Percentiles rank a stretch among this genome's conserved stretches.
phyloP scores from a whole-genome alignment of 441 rosid species.

The Flueggea neowawraea region DNA sequence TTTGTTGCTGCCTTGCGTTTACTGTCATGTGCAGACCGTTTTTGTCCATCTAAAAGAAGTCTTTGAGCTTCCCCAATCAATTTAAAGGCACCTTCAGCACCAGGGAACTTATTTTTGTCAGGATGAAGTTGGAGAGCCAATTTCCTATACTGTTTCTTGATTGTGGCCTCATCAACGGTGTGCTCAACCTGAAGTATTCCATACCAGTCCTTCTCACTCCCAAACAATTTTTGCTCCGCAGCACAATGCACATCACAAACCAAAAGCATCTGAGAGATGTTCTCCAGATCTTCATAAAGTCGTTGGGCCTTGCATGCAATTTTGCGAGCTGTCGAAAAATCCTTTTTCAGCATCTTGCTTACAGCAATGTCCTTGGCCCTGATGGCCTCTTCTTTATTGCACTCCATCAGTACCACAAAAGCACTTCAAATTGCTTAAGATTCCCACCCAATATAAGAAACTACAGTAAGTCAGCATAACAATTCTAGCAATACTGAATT shows the following conservation, averaged over 20 bases:
- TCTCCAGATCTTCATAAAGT: conserved; percentile 58
- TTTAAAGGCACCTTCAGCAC: conserved; percentile 96
- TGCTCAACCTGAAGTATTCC: conserved; percentile 69
- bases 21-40: conserved; percentile 57
- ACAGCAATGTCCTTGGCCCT: conserved; percentile 72
- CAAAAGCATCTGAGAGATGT: conserved; percentile 59
- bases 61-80: conserved; percentile 82
- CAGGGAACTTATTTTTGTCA: conserved; percentile 88
- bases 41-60: conserved; percentile 61
- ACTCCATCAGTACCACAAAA: conserved; percentile 45
- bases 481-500: too few species aligned
- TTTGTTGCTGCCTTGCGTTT: conserved; percentile 30
- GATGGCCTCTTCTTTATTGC: conserved; percentile 90
- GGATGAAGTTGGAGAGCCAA: conserved; percentile 90
- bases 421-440: not conserved
- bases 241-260: conserved; percentile 90
- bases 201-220: conserved; percentile 86
- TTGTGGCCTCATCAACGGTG: conserved; percentile 58
- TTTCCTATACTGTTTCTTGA: conserved; percentile 87
- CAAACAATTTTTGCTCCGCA: conserved; percentile 47
- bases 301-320: conserved; percentile 64
- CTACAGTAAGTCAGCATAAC: too few species aligned
- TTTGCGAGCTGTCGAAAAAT: conserved; percentile 66
- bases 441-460: too few species aligned
- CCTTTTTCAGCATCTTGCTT: conserved; percentile 49